Conservation (phyloP, 176 grass and related monocot species). For the Juncus effusus region DNA sequence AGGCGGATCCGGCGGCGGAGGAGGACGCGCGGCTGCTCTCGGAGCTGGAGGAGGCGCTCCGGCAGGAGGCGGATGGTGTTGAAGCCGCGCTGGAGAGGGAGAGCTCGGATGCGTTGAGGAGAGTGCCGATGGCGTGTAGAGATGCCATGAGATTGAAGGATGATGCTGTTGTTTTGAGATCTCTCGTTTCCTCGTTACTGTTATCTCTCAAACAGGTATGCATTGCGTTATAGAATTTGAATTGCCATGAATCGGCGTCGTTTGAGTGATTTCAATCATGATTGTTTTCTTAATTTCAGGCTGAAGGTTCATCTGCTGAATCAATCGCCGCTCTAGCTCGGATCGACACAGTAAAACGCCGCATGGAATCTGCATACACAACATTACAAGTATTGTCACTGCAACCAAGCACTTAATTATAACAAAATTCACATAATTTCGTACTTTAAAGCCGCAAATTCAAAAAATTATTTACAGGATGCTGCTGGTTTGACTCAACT, state of each 20-base stretch:
- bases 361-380: conserved; percentile 88
- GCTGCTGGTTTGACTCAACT: conserved; percentile 91
- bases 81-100: conserved; percentile 71
- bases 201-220: conserved; percentile 53
- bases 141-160: conserved; percentile 84
- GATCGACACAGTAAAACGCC: conserved; percentile 93
- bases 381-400: conserved; percentile 71
- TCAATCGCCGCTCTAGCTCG: conserved; percentile 81
- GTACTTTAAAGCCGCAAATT: not conserved
- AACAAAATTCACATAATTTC: not conserved
- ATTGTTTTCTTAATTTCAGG: conserved; percentile 38
- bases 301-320: conserved; percentile 92
- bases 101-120: conserved; percentile 81
- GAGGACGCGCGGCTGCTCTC: conserved; percentile 65
- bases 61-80: conserved; percentile 66
- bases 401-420: not conserved
- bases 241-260: conserved; percentile 30
- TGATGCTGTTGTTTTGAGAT: conserved; percentile 65
- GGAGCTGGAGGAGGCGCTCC: conserved; percentile 86
- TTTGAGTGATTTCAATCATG: not conserved
- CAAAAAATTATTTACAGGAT: conserved; percentile 47
- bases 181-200: conserved; percentile 63
- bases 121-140: conserved; percentile 79
- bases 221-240: conserved; percentile 9
- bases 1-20: conserved; percentile 19